A percentile compares a stretch with the other conserved stretches of the same genome.
Conservation (phyloP, 2,329 filamentous ascomycete species). For the Hirsutella thompsonii region DNA sequence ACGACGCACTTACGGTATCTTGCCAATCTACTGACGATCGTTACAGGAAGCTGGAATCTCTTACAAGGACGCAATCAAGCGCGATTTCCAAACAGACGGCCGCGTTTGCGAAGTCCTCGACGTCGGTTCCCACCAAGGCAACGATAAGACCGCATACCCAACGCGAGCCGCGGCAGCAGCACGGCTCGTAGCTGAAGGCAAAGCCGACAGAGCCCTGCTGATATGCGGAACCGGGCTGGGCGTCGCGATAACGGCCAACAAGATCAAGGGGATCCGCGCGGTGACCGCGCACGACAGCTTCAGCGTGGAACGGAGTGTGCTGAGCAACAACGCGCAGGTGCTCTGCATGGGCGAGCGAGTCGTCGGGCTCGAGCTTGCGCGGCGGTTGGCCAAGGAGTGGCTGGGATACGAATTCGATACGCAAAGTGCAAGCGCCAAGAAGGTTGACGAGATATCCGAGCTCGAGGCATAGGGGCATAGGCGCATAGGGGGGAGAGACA, state of each 20-base stretch:
- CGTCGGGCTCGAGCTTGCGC: constrained; percentile 67
- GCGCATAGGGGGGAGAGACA: no score
- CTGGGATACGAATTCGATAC: constrained; percentile 70
- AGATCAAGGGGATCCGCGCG: constrained; percentile 71
- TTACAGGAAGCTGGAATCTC: constrained; percentile 54
- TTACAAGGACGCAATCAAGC: constrained; percentile 71
- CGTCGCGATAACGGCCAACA: constrained; percentile 82
- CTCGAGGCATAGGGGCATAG: constrained; percentile 19
- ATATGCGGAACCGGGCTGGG: constrained; percentile 82
- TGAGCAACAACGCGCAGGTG: constrained; percentile 81
- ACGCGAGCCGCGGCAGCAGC: constrained; percentile 65
- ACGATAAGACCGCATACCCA: constrained; percentile 73
- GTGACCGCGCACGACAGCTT: constrained; percentile 84
- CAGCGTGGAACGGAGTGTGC: constrained; percentile 64
- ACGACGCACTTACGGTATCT: no score
- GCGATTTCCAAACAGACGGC: constrained; percentile 53
- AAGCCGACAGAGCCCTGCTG: constrained; percentile 64
- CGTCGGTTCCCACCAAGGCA: constrained; percentile 52
- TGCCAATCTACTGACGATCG: neutral
- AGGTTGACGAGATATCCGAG: constrained; percentile 28
- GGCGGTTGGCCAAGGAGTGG: constrained; percentile 70
- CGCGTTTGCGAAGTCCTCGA: constrained; percentile 58
- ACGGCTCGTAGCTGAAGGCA: constrained; percentile 44
- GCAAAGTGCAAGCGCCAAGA: constrained; percentile 29
- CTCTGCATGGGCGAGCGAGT: constrained; percentile 79